phyloP scores from a whole-genome alignment of 148 eudicot genomes.

The Camellia granthamiana region DNA sequence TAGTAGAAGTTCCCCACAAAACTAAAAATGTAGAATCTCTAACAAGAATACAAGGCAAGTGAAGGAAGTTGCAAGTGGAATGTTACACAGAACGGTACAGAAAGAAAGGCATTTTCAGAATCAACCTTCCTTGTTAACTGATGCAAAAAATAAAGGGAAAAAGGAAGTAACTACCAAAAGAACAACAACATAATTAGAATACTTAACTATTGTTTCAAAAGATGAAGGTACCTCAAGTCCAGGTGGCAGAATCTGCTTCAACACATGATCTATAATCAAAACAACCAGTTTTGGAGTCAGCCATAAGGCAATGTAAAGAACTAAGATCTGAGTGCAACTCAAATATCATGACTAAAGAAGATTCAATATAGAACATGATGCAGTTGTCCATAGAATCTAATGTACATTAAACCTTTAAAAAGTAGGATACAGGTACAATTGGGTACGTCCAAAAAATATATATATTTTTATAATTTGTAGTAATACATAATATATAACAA shows the following conservation, averaged over 20 bases:
- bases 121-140: no score
- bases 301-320: conserved; percentile 1
- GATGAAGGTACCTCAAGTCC: conserved; percentile 93
- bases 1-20: conserved; percentile 9
- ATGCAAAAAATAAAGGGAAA: background rate
- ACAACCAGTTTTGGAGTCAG: conserved; percentile 15
- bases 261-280: conserved; percentile 64
- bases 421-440: no score
- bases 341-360: background rate
- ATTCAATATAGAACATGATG: background rate
- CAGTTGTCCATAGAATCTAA: background rate
- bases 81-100: background rate
- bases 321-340: background rate
- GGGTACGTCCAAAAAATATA: no score
- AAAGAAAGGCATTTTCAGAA: background rate
- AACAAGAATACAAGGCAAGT: background rate
- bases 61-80: conserved; percentile 11
- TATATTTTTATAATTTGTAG: no score
- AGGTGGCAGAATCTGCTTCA: conserved; percentile 91
- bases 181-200: conserved; percentile 21
- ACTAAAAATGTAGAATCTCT: background rate
- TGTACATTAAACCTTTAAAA: background rate
- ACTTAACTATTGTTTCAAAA: conserved; percentile 99
- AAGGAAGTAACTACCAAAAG: background rate
- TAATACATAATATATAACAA: no score